Evolutionary conservation across 129 eudicot genomes (phyloP), one percentile per base, ranked within the genome.

Genomic region (Flaveria bidentis): DNA sequence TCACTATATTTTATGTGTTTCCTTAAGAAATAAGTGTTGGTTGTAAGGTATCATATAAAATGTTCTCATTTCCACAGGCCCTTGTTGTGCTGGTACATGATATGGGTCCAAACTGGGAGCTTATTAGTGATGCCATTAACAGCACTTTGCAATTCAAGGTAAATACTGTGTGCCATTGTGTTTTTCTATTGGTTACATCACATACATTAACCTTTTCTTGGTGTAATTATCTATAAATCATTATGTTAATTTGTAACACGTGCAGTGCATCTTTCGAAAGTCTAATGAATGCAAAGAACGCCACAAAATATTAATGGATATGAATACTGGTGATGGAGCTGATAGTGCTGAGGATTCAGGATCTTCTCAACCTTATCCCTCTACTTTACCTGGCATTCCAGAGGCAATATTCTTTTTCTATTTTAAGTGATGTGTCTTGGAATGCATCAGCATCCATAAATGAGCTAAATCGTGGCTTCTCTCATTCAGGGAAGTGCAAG

Each of bases 21-120:
- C 11, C 42, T 10, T 42, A 7, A n/a, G 46, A 45, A 1, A 22
- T 36, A 63, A 28, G 51, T 23, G 23, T 56, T 67, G 10, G 57
- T 68, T 41, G 69, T 80, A 68, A 44, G 65, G 70, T 67, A 25
- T 66, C 65, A 33, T 71, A 78, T 47, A 20, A n/a, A 69, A 12
- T 58, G 36, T 28, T 73, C 10, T 53, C 71, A 66, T 80, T 77
- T 64, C 53, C 15, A 44, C 89, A 94, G 98, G 98, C 98, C 30
- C 98, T 94, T 89, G 96, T 94, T 70, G 98, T 94, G 73, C 89
- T 94, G 49, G 98, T 86, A 47, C 98, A 94, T 89, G 98, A 94
- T 79, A 81, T 94, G 89, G 98, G 98, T 80, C 98, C 98, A 39
- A 88, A 94, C 72, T 94, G 98, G 98, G 98, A 94, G 88, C 93